phyloP scores from a whole-genome alignment of 805 yeast genomes.

The Lipomyces yamadae region DNA sequence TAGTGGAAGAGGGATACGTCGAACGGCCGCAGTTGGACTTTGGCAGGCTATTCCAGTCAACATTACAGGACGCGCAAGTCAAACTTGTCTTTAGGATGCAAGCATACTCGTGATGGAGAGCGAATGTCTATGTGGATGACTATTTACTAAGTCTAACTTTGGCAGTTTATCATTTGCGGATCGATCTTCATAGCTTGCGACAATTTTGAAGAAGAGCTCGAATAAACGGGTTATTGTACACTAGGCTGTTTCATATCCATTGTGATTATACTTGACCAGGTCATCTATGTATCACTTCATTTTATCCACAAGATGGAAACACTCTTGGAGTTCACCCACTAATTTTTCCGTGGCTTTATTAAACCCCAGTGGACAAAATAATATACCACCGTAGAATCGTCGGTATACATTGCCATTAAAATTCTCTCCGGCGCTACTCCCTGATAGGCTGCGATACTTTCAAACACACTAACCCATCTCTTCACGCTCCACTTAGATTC shows the following conservation, averaged over 20 bases:
- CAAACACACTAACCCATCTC: conserved; percentile 46
- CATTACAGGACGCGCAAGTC: conserved; percentile 76
- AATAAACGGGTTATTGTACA: neutral
- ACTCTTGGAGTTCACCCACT: neutral
- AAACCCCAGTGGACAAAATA: conserved; percentile 49
- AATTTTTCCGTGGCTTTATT: conserved; percentile 49
- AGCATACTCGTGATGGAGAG: conserved; percentile 48
- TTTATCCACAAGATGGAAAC: no score
- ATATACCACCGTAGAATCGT: conserved; percentile 52
- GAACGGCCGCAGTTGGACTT: conserved; percentile 50
- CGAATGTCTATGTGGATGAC: neutral
- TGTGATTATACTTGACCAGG: neutral
- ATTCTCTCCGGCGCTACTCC: conserved; percentile 39
- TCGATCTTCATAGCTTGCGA: neutral
- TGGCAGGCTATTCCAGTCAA: conserved; percentile 69
- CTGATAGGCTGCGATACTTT: conserved; percentile 32
- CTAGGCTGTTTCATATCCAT: neutral
- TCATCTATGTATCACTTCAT: no score
- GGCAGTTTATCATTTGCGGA: neutral
- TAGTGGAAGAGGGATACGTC: conserved; percentile 23
- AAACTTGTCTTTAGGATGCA: conserved; percentile 81
- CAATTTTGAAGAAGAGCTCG: neutral
- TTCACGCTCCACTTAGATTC: conserved; percentile 45
- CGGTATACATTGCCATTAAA: conserved; percentile 51
- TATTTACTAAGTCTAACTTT: neutral